A percentile compares a stretch with the other conserved stretches of the same genome.
These are phyloP conservation scores for Hericium rajendrae DNA, from an alignment of 768 basidiomycete species.

Conservation along the genomic window DNA sequence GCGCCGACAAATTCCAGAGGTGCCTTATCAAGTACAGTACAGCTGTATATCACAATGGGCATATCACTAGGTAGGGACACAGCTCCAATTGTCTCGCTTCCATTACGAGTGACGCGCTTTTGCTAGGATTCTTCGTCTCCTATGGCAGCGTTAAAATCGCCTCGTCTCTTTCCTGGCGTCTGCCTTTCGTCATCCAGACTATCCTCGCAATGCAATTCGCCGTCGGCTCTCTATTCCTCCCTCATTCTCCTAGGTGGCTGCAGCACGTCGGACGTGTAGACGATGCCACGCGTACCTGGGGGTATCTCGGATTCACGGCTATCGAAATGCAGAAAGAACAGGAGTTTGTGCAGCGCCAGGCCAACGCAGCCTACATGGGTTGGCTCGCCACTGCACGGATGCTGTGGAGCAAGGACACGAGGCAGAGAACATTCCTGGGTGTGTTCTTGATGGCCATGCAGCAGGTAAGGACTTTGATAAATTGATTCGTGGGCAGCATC, in stretches of 20 bases:
- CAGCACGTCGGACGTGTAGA: conserved; percentile 24
- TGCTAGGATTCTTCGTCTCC: conserved; percentile 29
- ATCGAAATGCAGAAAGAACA: conserved; percentile 22
- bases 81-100: conserved; percentile 12
- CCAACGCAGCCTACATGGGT: background rate
- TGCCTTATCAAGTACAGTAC: conserved; percentile 30
- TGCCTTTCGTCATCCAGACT: conserved; percentile 28
- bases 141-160: conserved; percentile 24
- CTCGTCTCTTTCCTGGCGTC: conserved; percentile 27
- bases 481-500: background rate
- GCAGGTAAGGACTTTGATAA: conserved; percentile 19
- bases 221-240: conserved; percentile 22
- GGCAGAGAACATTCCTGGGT: conserved; percentile 29
- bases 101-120: background rate
- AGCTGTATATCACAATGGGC: conserved; percentile 35
- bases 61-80: conserved; percentile 24
- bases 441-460: conserved; percentile 36
- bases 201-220: conserved; percentile 21
- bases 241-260: conserved; percentile 34
- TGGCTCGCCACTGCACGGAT: conserved; percentile 10
- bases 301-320: conserved; percentile 16
- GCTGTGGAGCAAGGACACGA: conserved; percentile 21
- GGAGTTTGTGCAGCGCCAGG: conserved; percentile 15
- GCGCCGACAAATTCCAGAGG: conserved; percentile 32
- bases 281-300: conserved; percentile 25